Evolutionary conservation across 2,329 filamentous ascomycete species (phyloP).

Genomic region (Cladosporium halotolerans): DNA sequence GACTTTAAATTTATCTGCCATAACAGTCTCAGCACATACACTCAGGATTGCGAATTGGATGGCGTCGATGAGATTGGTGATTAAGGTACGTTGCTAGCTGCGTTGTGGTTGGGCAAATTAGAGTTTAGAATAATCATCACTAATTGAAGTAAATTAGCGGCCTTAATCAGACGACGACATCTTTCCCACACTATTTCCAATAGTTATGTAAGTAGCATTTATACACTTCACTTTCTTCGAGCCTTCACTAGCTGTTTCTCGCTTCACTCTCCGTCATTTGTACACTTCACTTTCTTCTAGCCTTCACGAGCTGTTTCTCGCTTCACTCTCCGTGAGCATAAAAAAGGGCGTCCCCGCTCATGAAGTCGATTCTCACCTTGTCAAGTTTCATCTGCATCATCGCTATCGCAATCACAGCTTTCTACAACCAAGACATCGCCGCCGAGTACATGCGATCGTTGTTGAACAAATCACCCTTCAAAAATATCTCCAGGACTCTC

Average conservation of each 20-base stretch:
- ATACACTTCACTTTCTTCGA: neutral
- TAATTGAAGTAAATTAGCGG: neutral
- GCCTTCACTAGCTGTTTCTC: neutral
- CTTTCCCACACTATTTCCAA: conserved; percentile 1
- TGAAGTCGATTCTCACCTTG: conserved; percentile 31
- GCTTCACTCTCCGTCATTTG: neutral
- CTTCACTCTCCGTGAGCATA: conserved; percentile 23
- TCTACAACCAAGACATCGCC: conserved; percentile 25
- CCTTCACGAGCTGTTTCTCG: neutral
- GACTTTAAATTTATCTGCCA: too few species aligned
- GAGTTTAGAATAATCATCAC: neutral
- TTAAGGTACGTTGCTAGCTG: too few species aligned
- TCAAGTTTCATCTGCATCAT: conserved; percentile 39
- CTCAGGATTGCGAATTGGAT: too few species aligned
- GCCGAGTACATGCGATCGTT: conserved; percentile 35
- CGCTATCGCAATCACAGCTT: conserved; percentile 29
- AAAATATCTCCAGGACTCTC: conserved; percentile 20
- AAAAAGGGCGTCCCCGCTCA: conserved; percentile 27
- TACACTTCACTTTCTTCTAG: conserved; percentile 1
- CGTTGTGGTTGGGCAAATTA: too few species aligned
- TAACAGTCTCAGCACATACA: too few species aligned
- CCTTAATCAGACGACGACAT: neutral
- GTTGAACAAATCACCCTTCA: conserved; percentile 26
- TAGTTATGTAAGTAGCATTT: conserved; percentile 1
- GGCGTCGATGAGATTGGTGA: too few species aligned